Conservation (phyloP, 805 yeast genomes). For the Candida awuae region DNA sequence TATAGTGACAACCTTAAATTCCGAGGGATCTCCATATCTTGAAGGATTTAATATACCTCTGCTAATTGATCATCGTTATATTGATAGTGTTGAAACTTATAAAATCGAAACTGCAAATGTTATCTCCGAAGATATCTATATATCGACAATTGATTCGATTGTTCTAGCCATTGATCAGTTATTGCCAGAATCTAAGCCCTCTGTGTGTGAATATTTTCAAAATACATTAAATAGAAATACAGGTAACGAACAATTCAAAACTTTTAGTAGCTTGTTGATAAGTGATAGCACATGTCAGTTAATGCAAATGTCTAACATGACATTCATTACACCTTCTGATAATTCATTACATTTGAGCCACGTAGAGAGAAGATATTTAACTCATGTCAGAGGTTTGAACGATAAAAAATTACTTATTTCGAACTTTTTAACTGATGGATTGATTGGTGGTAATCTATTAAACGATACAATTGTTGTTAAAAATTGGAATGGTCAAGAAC, state of each 20-base stretch:
- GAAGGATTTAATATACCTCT: constrained; percentile 26
- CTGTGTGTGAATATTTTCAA: constrained; percentile 31
- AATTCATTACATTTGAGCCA: constrained; percentile 27
- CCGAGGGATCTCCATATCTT: constrained; percentile 17
- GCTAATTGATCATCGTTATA: constrained; percentile 24
- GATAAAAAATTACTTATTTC: constrained; percentile 25
- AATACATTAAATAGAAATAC: constrained; percentile 13
- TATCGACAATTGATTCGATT: constrained; percentile 55
- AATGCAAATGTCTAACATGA: constrained; percentile 27
- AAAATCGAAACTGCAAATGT: constrained; percentile 40
- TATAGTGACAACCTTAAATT: constrained; percentile 20
- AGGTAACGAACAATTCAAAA: constrained; percentile 13
- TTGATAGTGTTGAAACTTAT: constrained; percentile 20
- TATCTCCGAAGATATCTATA: constrained; percentile 48
- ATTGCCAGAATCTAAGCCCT: constrained; percentile 30
- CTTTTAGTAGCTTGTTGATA: constrained; percentile 16
- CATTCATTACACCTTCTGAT: constrained; percentile 43
- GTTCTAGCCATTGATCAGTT: constrained; percentile 55
- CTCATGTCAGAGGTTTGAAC: constrained; percentile 22
- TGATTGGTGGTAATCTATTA: constrained; percentile 37
- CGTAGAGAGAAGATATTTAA: constrained; percentile 40
- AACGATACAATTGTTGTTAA: constrained; percentile 9
- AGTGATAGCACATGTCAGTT: constrained; percentile 16
- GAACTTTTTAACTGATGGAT: constrained; percentile 33
- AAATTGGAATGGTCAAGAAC: constrained; percentile 24